Evolutionary conservation across 176 grass and related monocot genomes (phyloP).

Genomic region (Typha latifolia): DNA sequence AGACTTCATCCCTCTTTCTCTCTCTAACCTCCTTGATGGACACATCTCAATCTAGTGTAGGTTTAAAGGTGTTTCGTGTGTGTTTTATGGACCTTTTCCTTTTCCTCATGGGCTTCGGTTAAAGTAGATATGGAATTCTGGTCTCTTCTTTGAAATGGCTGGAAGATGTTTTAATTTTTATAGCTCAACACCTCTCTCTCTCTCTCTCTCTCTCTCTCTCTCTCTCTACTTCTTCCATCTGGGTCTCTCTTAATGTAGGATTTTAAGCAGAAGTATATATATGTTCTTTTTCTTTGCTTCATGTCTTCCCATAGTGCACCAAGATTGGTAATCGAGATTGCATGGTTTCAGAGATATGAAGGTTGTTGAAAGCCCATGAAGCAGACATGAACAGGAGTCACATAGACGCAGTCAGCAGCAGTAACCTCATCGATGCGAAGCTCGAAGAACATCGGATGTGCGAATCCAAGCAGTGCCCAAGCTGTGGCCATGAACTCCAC

Average conservation of each 20-base stretch:
- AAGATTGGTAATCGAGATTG: not conserved
- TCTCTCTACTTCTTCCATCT: constrained; percentile 12
- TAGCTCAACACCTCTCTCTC: constrained; percentile 24
- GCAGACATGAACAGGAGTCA: constrained; percentile 10
- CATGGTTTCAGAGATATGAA: not conserved
- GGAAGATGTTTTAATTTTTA: constrained; percentile 18
- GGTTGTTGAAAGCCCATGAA: constrained; percentile 5
- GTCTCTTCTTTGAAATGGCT: constrained; percentile 34
- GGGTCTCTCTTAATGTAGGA: not conserved
- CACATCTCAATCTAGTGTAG: constrained; percentile 23
- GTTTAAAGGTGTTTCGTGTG: constrained; percentile 59
- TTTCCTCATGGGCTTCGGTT: constrained; percentile 47
- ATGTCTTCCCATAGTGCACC: not conserved
- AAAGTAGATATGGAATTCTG: constrained; percentile 63
- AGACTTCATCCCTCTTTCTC: not conserved
- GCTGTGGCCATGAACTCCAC: constrained; percentile 63
- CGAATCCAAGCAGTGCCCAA: constrained; percentile 50
- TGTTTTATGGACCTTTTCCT: constrained; percentile 47
- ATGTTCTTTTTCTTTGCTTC: not conserved
- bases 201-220: constrained; percentile 1
- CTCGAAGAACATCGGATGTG: constrained; percentile 54
- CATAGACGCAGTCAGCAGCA: constrained; percentile 16
- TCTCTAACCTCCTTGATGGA: not conserved
- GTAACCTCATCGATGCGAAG: constrained; percentile 25
- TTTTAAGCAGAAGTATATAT: not conserved